Evolutionary conservation across 2,329 filamentous ascomycete genomes (phyloP), one percentile per base, ranked within the genome.

Genomic region (Aspergillus caelatus): DNA sequence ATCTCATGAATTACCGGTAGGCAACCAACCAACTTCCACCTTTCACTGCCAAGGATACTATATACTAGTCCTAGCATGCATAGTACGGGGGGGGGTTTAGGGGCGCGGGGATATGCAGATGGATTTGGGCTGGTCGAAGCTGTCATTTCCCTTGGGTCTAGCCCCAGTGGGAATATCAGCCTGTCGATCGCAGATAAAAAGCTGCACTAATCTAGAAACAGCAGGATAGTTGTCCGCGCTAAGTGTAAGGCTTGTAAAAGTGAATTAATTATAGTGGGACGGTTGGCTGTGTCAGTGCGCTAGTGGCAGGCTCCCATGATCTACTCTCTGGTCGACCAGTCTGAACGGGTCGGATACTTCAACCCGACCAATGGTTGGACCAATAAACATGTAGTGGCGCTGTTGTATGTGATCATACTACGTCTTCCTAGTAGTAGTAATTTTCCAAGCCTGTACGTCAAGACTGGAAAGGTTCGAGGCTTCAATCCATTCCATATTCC

Each of bases 311-410:
- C 53, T 28, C 53, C 57, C 57, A 59, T 64, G 65, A 67, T 68
- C 65, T 65, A 57, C 66, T 53, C 19, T 7, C n/a, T 23, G 46
- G 21, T 64, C 28, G 56, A 54, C 59, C 60, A 62, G 26, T 63
- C n/a, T 41, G 45, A 62, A 46, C 39, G 32, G 6, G 19, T 52
- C 52, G 68, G 66, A 63, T 61, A 68, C 62, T 56, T 62, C 46
- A 65, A 46, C 62, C 64, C 52, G 39, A 11, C 64, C 60, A 66
- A 57, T 62, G 50, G 30, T 28, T 26, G 41, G 9, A 19, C 65
- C 66, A 70, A 68, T 68, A 26, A 58, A n/a, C 21, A 16, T 21
- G 30, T 26, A n/a, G 59, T 69, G 66, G 66, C 61, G 62, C 56
- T 26, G 48, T 21, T 48, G 58, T 58, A 66, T 62, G 62, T 64